phyloP scores from a whole-genome alignment of 129 eudicot genomes.

The Escallonia herrerae region DNA sequence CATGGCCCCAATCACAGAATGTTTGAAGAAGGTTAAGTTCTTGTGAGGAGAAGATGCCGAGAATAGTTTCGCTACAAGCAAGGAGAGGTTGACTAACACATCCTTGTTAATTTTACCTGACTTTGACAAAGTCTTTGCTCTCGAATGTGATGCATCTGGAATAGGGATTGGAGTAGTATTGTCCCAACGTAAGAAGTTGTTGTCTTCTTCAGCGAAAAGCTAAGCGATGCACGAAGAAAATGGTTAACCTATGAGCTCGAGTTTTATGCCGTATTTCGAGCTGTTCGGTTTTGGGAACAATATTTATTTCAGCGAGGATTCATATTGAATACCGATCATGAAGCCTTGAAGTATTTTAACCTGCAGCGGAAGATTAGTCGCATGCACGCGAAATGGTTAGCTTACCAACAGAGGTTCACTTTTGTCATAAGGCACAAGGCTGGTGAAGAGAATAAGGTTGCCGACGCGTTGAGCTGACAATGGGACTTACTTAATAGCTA shows the following conservation, averaged over 20 bases:
- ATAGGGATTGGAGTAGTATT: background rate
- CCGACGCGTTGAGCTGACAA: background rate
- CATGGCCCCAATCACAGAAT: background rate
- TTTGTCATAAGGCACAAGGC: background rate
- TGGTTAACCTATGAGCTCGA: conserved; percentile 1
- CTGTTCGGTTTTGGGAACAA: background rate
- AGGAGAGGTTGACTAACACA: too few species aligned
- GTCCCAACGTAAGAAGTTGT: background rate
- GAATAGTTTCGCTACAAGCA: background rate
- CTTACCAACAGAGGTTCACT: background rate
- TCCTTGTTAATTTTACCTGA: background rate
- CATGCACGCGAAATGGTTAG: background rate
- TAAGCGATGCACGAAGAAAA: background rate
- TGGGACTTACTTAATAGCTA: background rate
- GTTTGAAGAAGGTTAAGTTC: background rate
- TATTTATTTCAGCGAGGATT: background rate
- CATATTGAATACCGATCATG: background rate
- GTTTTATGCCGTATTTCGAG: conserved; percentile 2
- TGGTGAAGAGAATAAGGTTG: background rate
- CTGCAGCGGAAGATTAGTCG: background rate
- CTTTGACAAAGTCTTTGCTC: conserved; percentile 1
- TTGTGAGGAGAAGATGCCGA: background rate
- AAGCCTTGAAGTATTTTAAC: background rate
- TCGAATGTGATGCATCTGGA: background rate
- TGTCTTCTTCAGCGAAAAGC: conserved; percentile 3